Evolutionary conservation across 495 filamentous ascomycete species (phyloP).

Genomic region (Apiosordaria backusii): DNA sequence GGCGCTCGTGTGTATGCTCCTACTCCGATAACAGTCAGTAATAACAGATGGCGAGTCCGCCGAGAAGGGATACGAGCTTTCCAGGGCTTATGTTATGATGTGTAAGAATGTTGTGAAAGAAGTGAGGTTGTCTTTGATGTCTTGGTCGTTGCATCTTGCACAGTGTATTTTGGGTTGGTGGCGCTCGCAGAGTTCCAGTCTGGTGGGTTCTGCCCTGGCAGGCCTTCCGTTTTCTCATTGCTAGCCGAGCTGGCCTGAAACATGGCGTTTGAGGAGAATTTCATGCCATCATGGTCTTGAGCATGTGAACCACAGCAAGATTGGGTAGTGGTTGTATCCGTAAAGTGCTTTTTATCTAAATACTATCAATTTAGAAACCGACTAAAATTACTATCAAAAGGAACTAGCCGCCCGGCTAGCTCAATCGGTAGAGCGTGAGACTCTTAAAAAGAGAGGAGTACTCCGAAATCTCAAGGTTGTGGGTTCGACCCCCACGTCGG

Average conservation of each 20-base stretch:
- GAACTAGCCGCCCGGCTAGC: conserved; percentile 50
- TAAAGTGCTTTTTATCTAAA: too few species aligned
- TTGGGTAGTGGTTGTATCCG: too few species aligned
- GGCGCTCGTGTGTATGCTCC: too few species aligned
- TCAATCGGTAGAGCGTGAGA: conserved; percentile 78
- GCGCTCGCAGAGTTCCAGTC: background rate
- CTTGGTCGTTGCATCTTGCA: background rate
- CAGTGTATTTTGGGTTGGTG: background rate
- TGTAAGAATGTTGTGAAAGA: background rate
- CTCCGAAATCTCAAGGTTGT: conserved; percentile 31
- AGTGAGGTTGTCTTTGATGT: background rate
- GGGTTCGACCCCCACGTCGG: conserved; percentile 34
- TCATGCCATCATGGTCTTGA: too few species aligned
- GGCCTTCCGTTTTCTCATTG: background rate
- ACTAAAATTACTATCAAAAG: background rate
- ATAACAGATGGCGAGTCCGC: background rate
- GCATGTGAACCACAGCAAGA: background rate
- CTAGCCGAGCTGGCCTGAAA: background rate
- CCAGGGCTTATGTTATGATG: too few species aligned
- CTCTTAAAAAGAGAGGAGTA: conserved; percentile 24
- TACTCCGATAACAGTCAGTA: too few species aligned
- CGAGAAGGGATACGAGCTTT: background rate
- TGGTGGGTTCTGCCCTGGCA: background rate
- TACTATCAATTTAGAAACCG: background rate
- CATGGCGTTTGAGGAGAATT: background rate